Percentiles rank a stretch among this genome's conserved stretches.
phyloP scores from a whole-genome alignment of 495 filamentous ascomycete species.

The Penicillium ochrochloron region DNA sequence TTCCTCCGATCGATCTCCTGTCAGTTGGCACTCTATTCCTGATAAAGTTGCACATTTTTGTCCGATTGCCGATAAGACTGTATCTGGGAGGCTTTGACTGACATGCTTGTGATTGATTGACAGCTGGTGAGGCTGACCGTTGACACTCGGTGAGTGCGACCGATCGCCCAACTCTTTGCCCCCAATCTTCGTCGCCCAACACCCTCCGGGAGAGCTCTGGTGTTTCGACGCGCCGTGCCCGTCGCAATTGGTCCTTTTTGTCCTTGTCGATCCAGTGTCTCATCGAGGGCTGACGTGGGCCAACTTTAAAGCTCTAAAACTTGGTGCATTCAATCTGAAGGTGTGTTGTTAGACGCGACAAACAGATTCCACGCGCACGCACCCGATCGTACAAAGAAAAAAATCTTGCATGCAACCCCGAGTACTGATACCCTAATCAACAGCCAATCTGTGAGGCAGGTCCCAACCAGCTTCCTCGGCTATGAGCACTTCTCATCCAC shows the following conservation, averaged over 20 bases:
- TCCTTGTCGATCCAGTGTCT: neutral
- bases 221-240: constrained; percentile 27
- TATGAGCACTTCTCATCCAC: constrained; percentile 50
- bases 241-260: constrained; percentile 19
- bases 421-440: constrained; percentile 30
- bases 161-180: constrained; percentile 25
- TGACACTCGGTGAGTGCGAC: constrained; percentile 36
- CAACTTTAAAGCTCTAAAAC: constrained; percentile 20
- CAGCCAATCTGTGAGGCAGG: constrained; percentile 38
- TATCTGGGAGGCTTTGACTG: constrained; percentile 19
- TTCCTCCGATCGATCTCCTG: constrained; percentile 67
- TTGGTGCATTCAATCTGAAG: constrained; percentile 22
- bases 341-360: constrained; percentile 27
- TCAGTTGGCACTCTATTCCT: constrained; percentile 23
- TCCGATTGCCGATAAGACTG: constrained; percentile 23
- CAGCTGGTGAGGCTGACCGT: constrained; percentile 30
- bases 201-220: constrained; percentile 29
- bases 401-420: constrained; percentile 1
- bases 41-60: constrained; percentile 27
- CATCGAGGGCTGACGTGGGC: constrained; percentile 18
- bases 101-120: constrained; percentile 14
- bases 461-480: constrained; percentile 44
- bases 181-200: constrained; percentile 24
- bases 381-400: constrained; percentile 4
- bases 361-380: constrained; percentile 13